A percentile compares a stretch with the other conserved stretches of the same genome.
Conservation (phyloP, 1,284 basidiomycete species). For the Cutaneotrichosporon cutaneum region DNA sequence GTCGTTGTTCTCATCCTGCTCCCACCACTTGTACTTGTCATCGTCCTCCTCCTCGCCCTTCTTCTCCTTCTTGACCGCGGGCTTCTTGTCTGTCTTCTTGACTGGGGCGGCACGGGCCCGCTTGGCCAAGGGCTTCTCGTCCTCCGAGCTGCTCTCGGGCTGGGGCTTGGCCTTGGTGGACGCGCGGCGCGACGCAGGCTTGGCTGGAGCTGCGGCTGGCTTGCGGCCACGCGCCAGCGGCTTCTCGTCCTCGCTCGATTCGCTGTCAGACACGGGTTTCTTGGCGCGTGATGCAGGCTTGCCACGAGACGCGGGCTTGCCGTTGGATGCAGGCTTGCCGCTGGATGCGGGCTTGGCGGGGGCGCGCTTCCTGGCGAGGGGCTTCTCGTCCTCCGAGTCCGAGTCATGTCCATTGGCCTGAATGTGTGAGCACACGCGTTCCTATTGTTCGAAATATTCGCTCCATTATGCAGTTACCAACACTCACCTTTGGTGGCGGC, state of each 20-base stretch:
- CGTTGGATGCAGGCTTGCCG: slow-evolving; percentile 32
- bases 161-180: slow-evolving; percentile 57
- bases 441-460: slow-evolving; percentile 9
- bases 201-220: slow-evolving; percentile 12
- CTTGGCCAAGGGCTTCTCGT: slow-evolving; percentile 49
- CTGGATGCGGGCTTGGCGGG: slow-evolving; percentile 56
- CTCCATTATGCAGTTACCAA: background rate
- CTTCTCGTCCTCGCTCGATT: slow-evolving; percentile 25
- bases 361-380: slow-evolving; percentile 58
- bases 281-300: slow-evolving; percentile 52
- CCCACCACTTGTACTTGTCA: slow-evolving; percentile 66
- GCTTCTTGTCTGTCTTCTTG: slow-evolving; percentile 56
- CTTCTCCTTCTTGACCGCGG: slow-evolving; percentile 59
- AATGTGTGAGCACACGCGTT: background rate
- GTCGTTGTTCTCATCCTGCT: slow-evolving; percentile 54
- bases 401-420: slow-evolving; percentile 20
- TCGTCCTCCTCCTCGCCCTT: slow-evolving; percentile 22
- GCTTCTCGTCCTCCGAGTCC: slow-evolving; percentile 61
- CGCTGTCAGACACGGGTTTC: slow-evolving; percentile 8
- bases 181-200: slow-evolving; percentile 19
- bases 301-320: slow-evolving; percentile 18
- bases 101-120: slow-evolving; percentile 54
- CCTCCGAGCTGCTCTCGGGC: slow-evolving; percentile 53
- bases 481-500: slow-evolving; percentile 25
- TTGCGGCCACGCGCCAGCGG: slow-evolving; percentile 21